These are phyloP conservation scores for Globisporangium canariense DNA, from an alignment of 352 stramenopile genomes.

Conservation along the genomic window DNA sequence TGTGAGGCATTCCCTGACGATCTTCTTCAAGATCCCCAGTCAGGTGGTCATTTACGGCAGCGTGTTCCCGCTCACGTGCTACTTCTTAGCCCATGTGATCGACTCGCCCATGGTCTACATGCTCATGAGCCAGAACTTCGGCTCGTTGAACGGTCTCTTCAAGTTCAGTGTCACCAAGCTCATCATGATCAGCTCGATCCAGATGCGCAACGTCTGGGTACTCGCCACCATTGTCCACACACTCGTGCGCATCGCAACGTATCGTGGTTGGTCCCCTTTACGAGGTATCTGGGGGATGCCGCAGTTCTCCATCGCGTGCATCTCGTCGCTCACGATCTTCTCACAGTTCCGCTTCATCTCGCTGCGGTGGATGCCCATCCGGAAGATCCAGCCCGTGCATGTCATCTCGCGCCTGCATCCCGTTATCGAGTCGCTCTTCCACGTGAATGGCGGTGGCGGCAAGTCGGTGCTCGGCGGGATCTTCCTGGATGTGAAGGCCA, in stretches of 20 bases:
- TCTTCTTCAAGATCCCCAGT: slow-evolving; percentile 20
- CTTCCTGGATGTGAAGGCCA: slow-evolving; percentile 12
- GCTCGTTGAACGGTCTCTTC: slow-evolving; percentile 14
- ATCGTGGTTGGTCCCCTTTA: background rate
- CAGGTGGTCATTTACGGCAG: slow-evolving; percentile 25
- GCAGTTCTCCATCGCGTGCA: slow-evolving; percentile 19
- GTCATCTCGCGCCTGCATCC: slow-evolving; percentile 3
- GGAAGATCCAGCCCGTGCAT: background rate
- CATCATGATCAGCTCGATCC: slow-evolving; percentile 17
- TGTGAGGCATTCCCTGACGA: background rate
- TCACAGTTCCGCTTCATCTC: slow-evolving; percentile 15
- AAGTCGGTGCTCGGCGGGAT: slow-evolving; percentile 1
- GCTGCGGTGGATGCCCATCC: background rate
- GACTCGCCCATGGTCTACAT: slow-evolving; percentile 22
- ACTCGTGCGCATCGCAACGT: background rate
- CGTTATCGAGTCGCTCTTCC: background rate
- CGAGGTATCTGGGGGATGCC: slow-evolving; percentile 10
- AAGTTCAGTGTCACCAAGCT: slow-evolving; percentile 5
- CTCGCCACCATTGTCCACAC: slow-evolving; percentile 10
- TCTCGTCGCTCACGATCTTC: slow-evolving; percentile 18
- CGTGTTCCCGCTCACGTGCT: slow-evolving; percentile 21
- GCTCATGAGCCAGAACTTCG: slow-evolving; percentile 11
- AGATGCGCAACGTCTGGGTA: slow-evolving; percentile 26
- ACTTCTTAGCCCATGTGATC: slow-evolving; percentile 19
- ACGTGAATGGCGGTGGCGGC: slow-evolving; percentile 3